Conservation (phyloP, 129 eudicot genomes). For the Oenanthe sinensis region DNA sequence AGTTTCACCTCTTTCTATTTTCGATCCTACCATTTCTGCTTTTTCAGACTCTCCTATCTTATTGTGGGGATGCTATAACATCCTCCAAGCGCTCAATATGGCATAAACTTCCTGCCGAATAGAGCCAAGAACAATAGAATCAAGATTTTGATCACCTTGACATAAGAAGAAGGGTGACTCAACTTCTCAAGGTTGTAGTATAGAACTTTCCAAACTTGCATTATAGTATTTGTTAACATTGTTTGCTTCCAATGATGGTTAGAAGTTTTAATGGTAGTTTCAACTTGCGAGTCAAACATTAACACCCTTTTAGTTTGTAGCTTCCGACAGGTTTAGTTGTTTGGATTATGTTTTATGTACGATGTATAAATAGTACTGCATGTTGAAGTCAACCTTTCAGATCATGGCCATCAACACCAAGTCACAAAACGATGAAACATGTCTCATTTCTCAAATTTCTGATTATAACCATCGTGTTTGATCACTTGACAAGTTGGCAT, state of each 20-base stretch:
- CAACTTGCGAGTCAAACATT: too few species aligned
- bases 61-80: too few species aligned
- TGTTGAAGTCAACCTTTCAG: neutral
- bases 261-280: neutral
- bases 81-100: too few species aligned
- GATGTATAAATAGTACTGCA: neutral
- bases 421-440: neutral
- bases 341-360: neutral
- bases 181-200: too few species aligned
- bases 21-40: too few species aligned
- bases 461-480: neutral
- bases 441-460: neutral
- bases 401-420: neutral
- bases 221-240: neutral
- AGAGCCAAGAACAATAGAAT: too few species aligned
- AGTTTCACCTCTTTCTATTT: too few species aligned
- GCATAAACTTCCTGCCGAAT: too few species aligned
- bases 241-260: neutral
- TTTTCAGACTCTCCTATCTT: too few species aligned
- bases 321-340: neutral
- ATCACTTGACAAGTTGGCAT: neutral
- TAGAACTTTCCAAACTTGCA: neutral
- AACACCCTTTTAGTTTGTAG: neutral
- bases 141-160: too few species aligned
- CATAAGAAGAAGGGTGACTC: too few species aligned